Evolutionary conservation across 2,329 filamentous ascomycete species (phyloP).

Genomic region (Penicillium sclerotiorum): DNA sequence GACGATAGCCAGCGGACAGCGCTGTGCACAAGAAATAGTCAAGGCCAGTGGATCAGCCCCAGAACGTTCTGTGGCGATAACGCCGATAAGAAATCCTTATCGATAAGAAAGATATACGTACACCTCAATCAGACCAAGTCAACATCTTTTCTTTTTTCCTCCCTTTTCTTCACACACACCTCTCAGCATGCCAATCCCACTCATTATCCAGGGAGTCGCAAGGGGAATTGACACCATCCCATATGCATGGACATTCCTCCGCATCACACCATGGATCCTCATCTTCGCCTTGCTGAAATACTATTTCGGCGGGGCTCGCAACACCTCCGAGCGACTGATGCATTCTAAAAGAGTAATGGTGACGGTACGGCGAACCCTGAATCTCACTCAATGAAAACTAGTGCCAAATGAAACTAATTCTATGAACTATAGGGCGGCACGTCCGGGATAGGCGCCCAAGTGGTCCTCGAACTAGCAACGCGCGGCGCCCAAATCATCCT

Average conservation of each 20-base stretch:
- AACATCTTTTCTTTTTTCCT: slow-evolving; percentile 10
- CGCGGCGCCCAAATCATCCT: slow-evolving; percentile 90
- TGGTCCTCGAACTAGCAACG: slow-evolving; percentile 72
- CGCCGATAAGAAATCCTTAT: slow-evolving; percentile 13
- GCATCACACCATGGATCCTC: slow-evolving; percentile 54
- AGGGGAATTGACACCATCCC: slow-evolving; percentile 60
- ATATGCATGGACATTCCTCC: slow-evolving; percentile 56
- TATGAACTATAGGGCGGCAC: slow-evolving; percentile 79
- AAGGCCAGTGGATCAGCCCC: not conserved
- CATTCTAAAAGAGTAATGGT: slow-evolving; percentile 93
- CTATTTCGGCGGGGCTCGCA: slow-evolving; percentile 75
- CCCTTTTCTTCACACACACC: slow-evolving; percentile 2
- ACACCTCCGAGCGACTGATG: slow-evolving; percentile 77
- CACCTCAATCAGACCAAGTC: slow-evolving; percentile 13
- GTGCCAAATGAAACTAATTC: no score
- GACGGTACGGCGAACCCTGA: no score
- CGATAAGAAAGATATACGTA: slow-evolving; percentile 21
- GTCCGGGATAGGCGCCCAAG: slow-evolving; percentile 82
- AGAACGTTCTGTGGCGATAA: slow-evolving; percentile 13
- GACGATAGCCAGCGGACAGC: no score
- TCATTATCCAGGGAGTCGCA: slow-evolving; percentile 56
- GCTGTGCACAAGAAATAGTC: not conserved
- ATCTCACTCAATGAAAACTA: no score
- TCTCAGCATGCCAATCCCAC: slow-evolving; percentile 62
- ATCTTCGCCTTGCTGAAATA: slow-evolving; percentile 66